Percentiles rank a stretch among this genome's conserved stretches.
phyloP scores from a whole-genome alignment of 2,329 filamentous ascomycete genomes.

The Penicillium sp. region DNA sequence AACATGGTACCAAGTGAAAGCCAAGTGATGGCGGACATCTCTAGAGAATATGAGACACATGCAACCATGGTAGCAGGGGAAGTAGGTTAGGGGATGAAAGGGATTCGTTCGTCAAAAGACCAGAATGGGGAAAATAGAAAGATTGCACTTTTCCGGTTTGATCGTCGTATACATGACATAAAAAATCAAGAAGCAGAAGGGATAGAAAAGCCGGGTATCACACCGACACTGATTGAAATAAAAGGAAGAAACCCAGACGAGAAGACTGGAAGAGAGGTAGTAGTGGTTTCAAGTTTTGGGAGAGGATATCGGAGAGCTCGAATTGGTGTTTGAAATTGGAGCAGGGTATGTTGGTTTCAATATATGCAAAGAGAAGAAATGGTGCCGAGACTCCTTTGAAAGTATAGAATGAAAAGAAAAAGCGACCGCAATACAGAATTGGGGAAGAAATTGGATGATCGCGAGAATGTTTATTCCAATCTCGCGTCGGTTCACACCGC shows the following conservation, averaged over 20 bases:
- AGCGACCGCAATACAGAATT: conserved; percentile 37
- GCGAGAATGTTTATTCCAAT: conserved; percentile 11
- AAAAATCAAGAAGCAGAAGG: conserved; percentile 32
- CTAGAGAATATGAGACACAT: too few species aligned
- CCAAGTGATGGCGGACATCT: background rate
- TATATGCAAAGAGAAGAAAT: conserved; percentile 30
- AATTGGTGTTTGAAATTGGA: background rate
- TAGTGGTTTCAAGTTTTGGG: background rate
- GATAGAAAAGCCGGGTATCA: conserved; percentile 9
- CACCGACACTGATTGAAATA: background rate
- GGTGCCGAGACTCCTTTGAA: conserved; percentile 26
- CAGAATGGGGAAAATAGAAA: conserved; percentile 22
- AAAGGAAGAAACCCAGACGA: background rate
- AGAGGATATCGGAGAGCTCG: background rate
- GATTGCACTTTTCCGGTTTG: conserved; percentile 37
- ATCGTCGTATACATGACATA: conserved; percentile 49
- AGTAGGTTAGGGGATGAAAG: conserved; percentile 33
- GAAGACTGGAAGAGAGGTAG: background rate
- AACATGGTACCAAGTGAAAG: background rate
- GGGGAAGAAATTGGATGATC: conserved; percentile 27
- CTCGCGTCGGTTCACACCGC: conserved; percentile 17
- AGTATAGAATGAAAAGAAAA: conserved; percentile 28
- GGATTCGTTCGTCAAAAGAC: conserved; percentile 42
- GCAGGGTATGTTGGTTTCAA: background rate
- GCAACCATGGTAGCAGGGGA: background rate